Conservation (phyloP, 805 yeast genomes). For the Suhomyces pyralidae region DNA sequence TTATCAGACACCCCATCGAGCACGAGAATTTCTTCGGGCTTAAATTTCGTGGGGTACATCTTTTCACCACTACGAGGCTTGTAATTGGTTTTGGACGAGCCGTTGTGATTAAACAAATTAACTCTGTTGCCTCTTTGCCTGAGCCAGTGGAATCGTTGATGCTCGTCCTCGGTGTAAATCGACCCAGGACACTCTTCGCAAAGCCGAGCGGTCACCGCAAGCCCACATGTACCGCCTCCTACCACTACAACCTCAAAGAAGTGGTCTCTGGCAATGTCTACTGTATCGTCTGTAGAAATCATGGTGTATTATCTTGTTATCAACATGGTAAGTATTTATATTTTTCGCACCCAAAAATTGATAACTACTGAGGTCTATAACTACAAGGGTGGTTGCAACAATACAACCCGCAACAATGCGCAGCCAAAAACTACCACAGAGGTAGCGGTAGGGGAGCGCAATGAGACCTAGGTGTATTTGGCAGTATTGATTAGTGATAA, state of each 20-base stretch:
- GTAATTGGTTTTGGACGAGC: constrained; percentile 11
- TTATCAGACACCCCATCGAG: constrained; percentile 31
- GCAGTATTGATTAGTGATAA: background rate
- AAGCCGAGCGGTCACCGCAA: constrained; percentile 40
- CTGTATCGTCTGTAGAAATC: background rate
- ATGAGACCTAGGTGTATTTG: too few relatives aligned
- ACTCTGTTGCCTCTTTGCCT: constrained; percentile 28
- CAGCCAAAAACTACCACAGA: background rate
- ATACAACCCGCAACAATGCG: background rate
- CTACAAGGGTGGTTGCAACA: constrained; percentile 4
- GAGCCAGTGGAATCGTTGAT: constrained; percentile 46
- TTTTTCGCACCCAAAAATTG: constrained; percentile 4
- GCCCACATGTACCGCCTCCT: constrained; percentile 48
- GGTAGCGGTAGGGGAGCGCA: background rate
- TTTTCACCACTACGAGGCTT: constrained; percentile 9
- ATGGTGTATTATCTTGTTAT: background rate
- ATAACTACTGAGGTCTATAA: constrained; percentile 7
- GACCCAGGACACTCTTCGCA: constrained; percentile 44
- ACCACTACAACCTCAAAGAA: constrained; percentile 38
- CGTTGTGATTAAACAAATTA: constrained; percentile 19
- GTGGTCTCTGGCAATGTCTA: constrained; percentile 13
- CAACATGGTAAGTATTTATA: background rate
- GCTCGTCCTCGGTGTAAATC: constrained; percentile 45
- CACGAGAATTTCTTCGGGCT: constrained; percentile 31
- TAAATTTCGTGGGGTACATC: constrained; percentile 13